Conservation (phyloP, 345 rosid genomes). For the Euclidium syriacum region DNA sequence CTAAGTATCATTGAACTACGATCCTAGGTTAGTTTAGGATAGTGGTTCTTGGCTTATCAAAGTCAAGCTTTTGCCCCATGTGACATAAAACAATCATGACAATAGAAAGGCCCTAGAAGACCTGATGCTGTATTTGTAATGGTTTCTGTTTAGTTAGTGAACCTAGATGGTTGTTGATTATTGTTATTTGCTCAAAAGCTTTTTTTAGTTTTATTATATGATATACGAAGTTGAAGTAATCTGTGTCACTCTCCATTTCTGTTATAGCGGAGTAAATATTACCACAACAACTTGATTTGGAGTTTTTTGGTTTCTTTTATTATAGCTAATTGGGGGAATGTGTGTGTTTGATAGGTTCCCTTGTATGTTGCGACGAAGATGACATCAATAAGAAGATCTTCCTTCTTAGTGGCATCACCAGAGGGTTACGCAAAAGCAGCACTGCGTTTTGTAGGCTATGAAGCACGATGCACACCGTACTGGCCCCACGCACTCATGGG, state of each 20-base stretch:
- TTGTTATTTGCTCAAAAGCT: neutral
- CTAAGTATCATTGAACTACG: no score
- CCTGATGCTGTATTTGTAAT: neutral
- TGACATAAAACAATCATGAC: neutral
- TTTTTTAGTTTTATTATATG: neutral
- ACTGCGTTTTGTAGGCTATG: slow-evolving; percentile 61
- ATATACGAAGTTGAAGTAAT: neutral
- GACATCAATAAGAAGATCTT: slow-evolving; percentile 65
- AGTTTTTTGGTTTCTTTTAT: neutral
- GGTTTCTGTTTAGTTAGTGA: neutral
- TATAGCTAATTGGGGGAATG: slow-evolving; percentile 8
- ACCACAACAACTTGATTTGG: slow-evolving; percentile 8
- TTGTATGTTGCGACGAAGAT: slow-evolving; percentile 82
- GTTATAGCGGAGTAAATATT: neutral
- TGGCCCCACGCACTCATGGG: slow-evolving; percentile 78
- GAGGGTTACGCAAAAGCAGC: slow-evolving; percentile 66
- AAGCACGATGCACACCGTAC: slow-evolving; percentile 71
- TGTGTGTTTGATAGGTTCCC: slow-evolving; percentile 55
- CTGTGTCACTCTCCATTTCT: neutral
- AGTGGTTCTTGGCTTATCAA: neutral
- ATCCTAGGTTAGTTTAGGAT: neutral
- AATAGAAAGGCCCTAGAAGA: neutral
- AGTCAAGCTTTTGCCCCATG: neutral
- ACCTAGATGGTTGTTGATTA: neutral
- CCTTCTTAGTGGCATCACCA: slow-evolving; percentile 68